Evolutionary conservation across 176 grass and related monocot genomes (phyloP).

Genomic region (Rhynchospora breviuscula): DNA sequence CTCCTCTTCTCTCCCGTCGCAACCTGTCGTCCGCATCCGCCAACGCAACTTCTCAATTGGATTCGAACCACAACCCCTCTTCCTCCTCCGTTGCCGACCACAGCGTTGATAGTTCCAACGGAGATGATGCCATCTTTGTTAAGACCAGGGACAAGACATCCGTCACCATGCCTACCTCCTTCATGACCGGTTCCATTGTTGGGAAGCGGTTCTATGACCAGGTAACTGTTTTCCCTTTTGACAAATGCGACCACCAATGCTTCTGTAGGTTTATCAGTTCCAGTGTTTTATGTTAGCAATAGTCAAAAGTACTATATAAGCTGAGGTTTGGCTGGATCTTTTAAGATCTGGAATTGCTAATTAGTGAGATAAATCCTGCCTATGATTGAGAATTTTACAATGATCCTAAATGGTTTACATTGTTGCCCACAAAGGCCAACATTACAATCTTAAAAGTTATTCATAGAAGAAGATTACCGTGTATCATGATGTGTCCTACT

Average conservation of each 20-base stretch:
- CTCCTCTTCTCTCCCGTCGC: neutral
- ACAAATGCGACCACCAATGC: neutral
- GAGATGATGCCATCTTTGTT: slow-evolving; percentile 49
- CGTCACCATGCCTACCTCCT: slow-evolving; percentile 83
- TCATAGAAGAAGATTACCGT: neutral
- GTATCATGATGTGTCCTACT: neutral
- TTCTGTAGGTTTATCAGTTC: neutral
- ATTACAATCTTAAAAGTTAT: neutral
- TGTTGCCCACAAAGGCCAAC: neutral
- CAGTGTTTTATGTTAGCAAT: neutral
- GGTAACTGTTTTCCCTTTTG: slow-evolving; percentile 3
- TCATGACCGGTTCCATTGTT: slow-evolving; percentile 92
- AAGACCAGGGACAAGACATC: slow-evolving; percentile 80
- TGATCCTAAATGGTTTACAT: neutral
- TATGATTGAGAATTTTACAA: neutral
- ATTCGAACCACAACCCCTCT: neutral
- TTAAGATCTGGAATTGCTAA: neutral
- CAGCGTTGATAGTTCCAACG: neutral
- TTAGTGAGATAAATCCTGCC: neutral
- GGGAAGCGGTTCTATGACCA: slow-evolving; percentile 91
- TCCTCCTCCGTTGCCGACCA: neutral
- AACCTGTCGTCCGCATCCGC: slow-evolving; percentile 35
- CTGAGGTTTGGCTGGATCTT: neutral
- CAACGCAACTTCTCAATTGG: slow-evolving; percentile 22
- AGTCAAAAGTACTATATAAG: neutral